phyloP scores from a whole-genome alignment of 2,329 filamentous ascomycete species.

The Ceratocystis variospora region DNA sequence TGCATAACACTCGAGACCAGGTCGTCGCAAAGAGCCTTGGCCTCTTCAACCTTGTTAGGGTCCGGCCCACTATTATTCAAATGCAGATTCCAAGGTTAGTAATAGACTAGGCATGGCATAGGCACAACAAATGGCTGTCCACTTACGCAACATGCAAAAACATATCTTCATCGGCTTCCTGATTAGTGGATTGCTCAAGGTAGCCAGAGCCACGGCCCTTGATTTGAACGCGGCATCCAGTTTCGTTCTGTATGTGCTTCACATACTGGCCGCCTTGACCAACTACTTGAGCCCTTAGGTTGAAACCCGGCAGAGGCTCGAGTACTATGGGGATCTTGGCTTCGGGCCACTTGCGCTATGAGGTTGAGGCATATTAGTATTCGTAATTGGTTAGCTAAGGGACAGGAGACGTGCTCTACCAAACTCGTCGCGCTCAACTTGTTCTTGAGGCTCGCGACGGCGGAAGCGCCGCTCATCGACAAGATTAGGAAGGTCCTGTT shows the following conservation, averaged over 20 bases:
- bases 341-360: conserved; percentile 93
- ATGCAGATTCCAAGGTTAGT: conserved; percentile 25
- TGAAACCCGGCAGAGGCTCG: conserved; percentile 87
- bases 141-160: conserved; percentile 87
- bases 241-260: conserved; percentile 95
- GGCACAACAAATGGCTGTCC: not conserved
- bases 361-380: conserved; percentile 18
- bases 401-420: conserved; percentile 49
- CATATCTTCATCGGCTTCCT: conserved; percentile 91
- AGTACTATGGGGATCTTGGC: conserved; percentile 85
- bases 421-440: conserved; percentile 77
- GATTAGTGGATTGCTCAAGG: conserved; percentile 74
- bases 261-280: conserved; percentile 90
- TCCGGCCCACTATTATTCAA: conserved; percentile 58
- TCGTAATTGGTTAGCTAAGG: not conserved
- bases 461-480: conserved; percentile 90
- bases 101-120: conserved; percentile 22
- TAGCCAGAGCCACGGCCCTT: conserved; percentile 94
- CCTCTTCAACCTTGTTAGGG: conserved; percentile 68
- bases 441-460: conserved; percentile 62
- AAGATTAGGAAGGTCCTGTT: conserved; percentile 86
- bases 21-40: conserved; percentile 79
- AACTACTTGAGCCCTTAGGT: conserved; percentile 88
- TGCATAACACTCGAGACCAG: conserved; percentile 73
- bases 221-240: conserved; percentile 90